A percentile compares a stretch with the other conserved stretches of the same genome.
phyloP scores from a whole-genome alignment of 441 rosid genomes.

The Gossypium lobatum region DNA sequence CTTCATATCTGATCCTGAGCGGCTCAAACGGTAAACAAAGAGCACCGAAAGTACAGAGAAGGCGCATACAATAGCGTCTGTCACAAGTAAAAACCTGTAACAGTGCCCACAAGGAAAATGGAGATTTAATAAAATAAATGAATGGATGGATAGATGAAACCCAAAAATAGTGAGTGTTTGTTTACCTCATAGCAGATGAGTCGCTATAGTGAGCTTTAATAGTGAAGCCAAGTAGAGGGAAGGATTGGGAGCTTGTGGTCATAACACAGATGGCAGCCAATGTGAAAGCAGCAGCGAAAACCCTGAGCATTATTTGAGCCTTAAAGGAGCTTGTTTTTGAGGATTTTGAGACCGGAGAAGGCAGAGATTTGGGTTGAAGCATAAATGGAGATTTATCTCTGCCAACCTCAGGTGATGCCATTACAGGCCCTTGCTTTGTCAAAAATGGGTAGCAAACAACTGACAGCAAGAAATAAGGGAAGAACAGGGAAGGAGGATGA shows the following conservation, averaged over 20 bases:
- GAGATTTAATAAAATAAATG: background rate
- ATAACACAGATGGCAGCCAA: constrained; percentile 33
- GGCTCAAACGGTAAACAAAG: constrained; percentile 24
- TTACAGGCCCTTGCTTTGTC: background rate
- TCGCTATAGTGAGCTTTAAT: constrained; percentile 31
- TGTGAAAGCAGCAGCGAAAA: constrained; percentile 35
- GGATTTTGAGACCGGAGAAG: background rate
- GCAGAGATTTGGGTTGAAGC: constrained; percentile 9
- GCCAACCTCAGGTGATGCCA: constrained; percentile 15
- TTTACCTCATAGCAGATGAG: constrained; percentile 43
- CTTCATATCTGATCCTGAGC: constrained; percentile 18
- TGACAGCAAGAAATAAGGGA: background rate
- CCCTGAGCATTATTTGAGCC: constrained; percentile 34
- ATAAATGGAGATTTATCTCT: constrained; percentile 7
- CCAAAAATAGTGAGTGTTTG: background rate
- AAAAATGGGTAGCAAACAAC: background rate
- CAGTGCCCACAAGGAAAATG: background rate
- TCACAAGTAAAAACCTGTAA: constrained; percentile 45
- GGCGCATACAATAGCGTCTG: constrained; percentile 28
- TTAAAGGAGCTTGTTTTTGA: constrained; percentile 16
- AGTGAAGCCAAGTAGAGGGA: constrained; percentile 20
- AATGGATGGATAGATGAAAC: too few relatives aligned
- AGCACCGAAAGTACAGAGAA: constrained; percentile 39
- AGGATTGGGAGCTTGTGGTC: constrained; percentile 29
- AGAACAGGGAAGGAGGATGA: background rate